Percentiles rank a stretch among this genome's conserved stretches.
These are phyloP conservation scores for Naegleria fowleri DNA, from an alignment of 208 protist genomes.

Conservation along the genomic window DNA sequence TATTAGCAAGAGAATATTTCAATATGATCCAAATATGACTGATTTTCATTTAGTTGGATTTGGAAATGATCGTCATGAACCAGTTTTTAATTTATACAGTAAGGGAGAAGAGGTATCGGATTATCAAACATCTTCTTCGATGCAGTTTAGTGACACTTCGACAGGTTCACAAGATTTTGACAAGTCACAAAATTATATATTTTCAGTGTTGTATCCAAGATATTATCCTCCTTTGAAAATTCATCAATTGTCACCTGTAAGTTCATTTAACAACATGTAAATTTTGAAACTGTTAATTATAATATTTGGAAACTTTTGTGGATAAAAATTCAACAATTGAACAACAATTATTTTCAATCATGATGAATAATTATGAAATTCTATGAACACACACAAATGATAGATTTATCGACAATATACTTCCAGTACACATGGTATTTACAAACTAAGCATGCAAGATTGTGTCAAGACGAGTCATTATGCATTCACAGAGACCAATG, in stretches of 20 bases:
- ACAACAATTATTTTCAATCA: too few relatives aligned
- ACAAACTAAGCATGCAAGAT: neutral
- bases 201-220: neutral
- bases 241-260: conserved; percentile 3
- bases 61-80: neutral
- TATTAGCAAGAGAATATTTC: neutral
- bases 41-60: conserved; percentile 15
- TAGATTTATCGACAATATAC: conserved; percentile 15
- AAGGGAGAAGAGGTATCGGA: neutral
- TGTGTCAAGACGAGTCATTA: neutral
- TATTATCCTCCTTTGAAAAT: conserved; percentile 8
- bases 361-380: too few relatives aligned
- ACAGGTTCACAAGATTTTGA: neutral
- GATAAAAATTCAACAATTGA: too few relatives aligned
- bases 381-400: neutral
- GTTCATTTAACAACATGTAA: neutral
- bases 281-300: neutral
- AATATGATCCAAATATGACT: neutral
- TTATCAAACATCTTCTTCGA: neutral
- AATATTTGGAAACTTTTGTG: too few relatives aligned
- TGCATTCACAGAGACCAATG: neutral
- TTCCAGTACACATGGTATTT: neutral
- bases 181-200: neutral
- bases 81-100: neutral
- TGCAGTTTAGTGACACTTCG: neutral